phyloP scores from a whole-genome alignment of 345 rosid species.

The Populus euphratica region DNA sequence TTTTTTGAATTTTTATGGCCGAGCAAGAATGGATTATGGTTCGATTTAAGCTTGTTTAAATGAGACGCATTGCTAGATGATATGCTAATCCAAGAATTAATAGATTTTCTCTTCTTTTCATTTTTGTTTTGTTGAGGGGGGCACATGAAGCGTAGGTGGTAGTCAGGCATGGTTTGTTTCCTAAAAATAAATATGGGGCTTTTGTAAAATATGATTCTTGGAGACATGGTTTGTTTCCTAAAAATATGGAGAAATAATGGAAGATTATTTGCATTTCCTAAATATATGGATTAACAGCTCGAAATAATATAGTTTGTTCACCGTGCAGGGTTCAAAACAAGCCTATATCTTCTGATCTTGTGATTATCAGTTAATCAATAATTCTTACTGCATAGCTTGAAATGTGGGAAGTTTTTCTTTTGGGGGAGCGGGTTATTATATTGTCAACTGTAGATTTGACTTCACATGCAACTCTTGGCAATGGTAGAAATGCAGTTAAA shows the following conservation, averaged over 20 bases:
- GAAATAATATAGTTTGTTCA: too few relatives aligned
- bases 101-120: neutral
- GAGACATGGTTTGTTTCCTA: neutral
- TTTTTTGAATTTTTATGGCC: neutral
- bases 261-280: neutral
- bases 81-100: neutral
- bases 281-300: neutral
- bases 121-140: neutral
- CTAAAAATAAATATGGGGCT: too few relatives aligned
- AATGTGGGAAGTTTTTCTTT: neutral
- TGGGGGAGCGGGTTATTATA: neutral
- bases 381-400: neutral
- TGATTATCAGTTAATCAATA: neutral
- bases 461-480: neutral
- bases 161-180: too few relatives aligned
- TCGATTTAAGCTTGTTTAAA: neutral
- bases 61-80: slow-evolving; percentile 5
- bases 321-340: too few relatives aligned
- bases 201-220: too few relatives aligned
- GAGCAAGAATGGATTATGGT: neutral
- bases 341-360: too few relatives aligned
- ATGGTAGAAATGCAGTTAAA: neutral
- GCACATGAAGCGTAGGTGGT: too few relatives aligned
- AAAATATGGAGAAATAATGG: neutral
- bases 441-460: neutral